Percentiles rank a stretch among this genome's conserved stretches.
Evolutionary conservation across 306 rosid genomes (phyloP).

Genomic region (Alnus rubra): DNA sequence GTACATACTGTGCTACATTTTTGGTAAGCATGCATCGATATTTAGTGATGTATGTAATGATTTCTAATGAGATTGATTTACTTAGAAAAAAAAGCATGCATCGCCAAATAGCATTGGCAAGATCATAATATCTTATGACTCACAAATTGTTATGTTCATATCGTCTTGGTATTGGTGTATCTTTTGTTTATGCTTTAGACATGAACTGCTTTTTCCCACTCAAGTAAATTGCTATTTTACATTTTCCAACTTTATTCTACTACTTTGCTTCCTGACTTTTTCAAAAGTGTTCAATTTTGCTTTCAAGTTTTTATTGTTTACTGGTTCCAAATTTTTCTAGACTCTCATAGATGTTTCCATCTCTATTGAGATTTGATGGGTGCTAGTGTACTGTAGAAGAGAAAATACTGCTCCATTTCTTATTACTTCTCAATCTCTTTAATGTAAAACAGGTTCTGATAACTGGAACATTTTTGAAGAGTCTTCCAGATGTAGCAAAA

Average conservation of each 20-base stretch:
- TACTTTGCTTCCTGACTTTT: slow-evolving; percentile 7
- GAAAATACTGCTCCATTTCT: neutral
- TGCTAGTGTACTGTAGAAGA: neutral
- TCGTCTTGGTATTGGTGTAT: neutral
- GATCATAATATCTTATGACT: neutral
- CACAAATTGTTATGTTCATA: neutral
- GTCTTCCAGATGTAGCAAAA: slow-evolving; percentile 40
- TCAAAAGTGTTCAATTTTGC: neutral
- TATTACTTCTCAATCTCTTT: slow-evolving; percentile 22
- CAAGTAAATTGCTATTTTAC: slow-evolving; percentile 19
- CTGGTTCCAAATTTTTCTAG: neutral
- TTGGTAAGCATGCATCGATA: neutral
- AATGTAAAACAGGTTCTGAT: slow-evolving; percentile 62
- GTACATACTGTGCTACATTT: neutral
- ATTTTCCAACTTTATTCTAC: slow-evolving; percentile 1
- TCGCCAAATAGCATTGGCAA: neutral
- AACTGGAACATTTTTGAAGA: slow-evolving; percentile 66
- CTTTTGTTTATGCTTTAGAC: slow-evolving; percentile 2
- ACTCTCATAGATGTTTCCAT: neutral
- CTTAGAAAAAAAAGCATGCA: too few relatives aligned
- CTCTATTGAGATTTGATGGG: neutral
- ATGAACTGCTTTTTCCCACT: slow-evolving; percentile 20
- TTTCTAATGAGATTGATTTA: too few relatives aligned
- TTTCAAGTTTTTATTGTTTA: neutral
- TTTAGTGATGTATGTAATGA: too few relatives aligned